Base-by-base conservation (phyloP, 2,329 filamentous ascomycete genomes). In the Plectosphaerella plurivora region DNA sequence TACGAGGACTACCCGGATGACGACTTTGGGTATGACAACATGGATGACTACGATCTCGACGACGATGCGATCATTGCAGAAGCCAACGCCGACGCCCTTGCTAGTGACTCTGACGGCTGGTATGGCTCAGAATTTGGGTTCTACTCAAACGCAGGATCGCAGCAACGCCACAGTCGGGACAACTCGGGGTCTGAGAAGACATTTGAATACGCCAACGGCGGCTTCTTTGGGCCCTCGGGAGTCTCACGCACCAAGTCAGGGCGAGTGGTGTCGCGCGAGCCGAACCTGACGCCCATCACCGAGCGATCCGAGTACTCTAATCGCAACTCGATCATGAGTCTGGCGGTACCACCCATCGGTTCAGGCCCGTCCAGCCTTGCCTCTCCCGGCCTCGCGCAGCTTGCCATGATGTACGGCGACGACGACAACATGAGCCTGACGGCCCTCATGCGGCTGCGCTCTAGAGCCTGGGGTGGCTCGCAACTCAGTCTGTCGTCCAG, bases 41-140 rank as follows among this genome's bases (percentile, higher is more conserved):
- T 79, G 59, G 82, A 86, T 54, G 82, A 87, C 58, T 82, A 83
- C 54, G 83, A 86, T 45, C 78, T 89, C 49, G 89, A 90, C 54
- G 91, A 97, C 59, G 92, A 97, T 61, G 84, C 86, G 33, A 94
- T 97, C 60, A 95, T 99, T 55, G 93, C 92, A 0, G 94, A 91
- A 53, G 94, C 94, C 5, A 99, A 99, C 61, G 92, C 93, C 1
- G 92, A 94, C 65, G 94, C 89, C 1, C 77, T 99, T 8, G 93
- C 94, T 45, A 92, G 91, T 59, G 94, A 99, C 63, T 87, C 87
- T 7, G 93, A 97, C 57, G 93, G 91, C 1, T 95, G 94, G 74
- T 99, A 99, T 64, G 94, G 94, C 0, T 87, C 91, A 60, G 94
- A 99, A 66, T 99, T 99, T 64, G 92, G 91, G 1, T 99, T 99